Evolutionary conservation across 169 alveolate species (phyloP), one percentile per base, ranked within the genome.

Genomic region (Hammondia hammondi): DNA sequence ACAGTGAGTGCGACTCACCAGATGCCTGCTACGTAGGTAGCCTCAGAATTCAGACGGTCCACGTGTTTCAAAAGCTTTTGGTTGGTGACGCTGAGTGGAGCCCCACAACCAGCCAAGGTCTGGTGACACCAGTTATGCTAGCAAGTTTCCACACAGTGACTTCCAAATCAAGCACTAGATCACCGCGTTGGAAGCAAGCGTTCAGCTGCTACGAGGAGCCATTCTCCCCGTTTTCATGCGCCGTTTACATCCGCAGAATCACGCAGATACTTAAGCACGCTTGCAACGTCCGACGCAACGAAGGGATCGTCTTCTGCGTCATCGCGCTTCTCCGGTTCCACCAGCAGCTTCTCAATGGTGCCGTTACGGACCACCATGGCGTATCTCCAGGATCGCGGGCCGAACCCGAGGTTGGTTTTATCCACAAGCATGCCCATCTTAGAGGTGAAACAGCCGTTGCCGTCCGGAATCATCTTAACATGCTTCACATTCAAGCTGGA

Each of bases 381-480:
- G 48, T 84, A 96, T 56, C 97, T 85, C 97, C 97, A 96, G 43
- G 97, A 96, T 48, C 97, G 91, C 94, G 87, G 87, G n/a, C 97
- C 97, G 94, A 96, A 95, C 85, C 96, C 96, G 81, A 94, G 95
- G 71, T 96, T 95, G 71, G 95, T 94, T 88, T 95, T 95, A 77
- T 94, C 96, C 61, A 95, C 97, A 37, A 95, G 94, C 97, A 95
- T 95, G 93, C 96, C 96, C 97, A 96, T 94, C 87, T 95, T 93
- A 32, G 93, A 94, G 56, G 97, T 94, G 91, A 96, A 96, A 72
- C 93, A 70, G 35, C 96, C 96, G 81, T 91, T 94, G 7, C 97
- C 97, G 72, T 96, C 97, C 88, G 97, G 96, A 35, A 96, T 82
- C 84, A 94, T 81, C 93, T 95, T 94, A 77, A 96, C 95, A 43